phyloP scores from a whole-genome alignment of 768 basidiomycete species.

The Fistulinella prunicolor region DNA sequence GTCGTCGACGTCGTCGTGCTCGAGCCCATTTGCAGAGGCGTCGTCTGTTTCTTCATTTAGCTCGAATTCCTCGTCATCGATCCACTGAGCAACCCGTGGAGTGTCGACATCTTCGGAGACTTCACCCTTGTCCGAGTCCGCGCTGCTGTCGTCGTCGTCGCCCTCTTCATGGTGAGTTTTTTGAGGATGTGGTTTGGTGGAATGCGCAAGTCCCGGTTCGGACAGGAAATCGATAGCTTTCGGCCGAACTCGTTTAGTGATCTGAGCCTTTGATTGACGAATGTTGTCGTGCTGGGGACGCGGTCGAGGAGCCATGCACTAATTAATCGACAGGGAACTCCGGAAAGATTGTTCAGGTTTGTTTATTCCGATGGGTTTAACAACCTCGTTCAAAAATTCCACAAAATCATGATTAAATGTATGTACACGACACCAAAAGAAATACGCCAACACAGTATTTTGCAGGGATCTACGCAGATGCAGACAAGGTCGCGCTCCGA shows the following conservation, averaged over 20 bases:
- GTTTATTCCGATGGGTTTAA: too few species aligned
- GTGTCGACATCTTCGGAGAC: conserved; percentile 33
- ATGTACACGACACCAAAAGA: too few species aligned
- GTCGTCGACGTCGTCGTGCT: neutral
- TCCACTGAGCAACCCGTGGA: conserved; percentile 62
- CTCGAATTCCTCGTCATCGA: conserved; percentile 45
- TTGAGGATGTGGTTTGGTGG: too few species aligned
- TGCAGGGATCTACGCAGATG: too few species aligned
- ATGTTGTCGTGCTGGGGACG: neutral
- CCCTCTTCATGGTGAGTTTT: conserved; percentile 31
- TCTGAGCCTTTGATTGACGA: conserved; percentile 4
- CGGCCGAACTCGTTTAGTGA: conserved; percentile 10
- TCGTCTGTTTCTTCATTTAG: conserved; percentile 11
- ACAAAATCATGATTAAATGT: too few species aligned
- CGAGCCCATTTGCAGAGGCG: conserved; percentile 11
- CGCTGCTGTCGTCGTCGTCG: conserved; percentile 30
- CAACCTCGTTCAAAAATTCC: too few species aligned
- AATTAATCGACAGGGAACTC: too few species aligned
- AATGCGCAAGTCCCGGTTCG: too few species aligned
- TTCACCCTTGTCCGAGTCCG: conserved; percentile 5
- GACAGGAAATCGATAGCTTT: conserved; percentile 19
- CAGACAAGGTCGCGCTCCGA: too few species aligned
- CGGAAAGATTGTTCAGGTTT: too few species aligned
- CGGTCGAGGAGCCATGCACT: neutral
- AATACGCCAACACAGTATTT: too few species aligned